Percentiles rank a stretch among this genome's conserved stretches.
Conservation (phyloP, 2,329 filamentous ascomycete genomes). For the Lecanicillium sp. region DNA sequence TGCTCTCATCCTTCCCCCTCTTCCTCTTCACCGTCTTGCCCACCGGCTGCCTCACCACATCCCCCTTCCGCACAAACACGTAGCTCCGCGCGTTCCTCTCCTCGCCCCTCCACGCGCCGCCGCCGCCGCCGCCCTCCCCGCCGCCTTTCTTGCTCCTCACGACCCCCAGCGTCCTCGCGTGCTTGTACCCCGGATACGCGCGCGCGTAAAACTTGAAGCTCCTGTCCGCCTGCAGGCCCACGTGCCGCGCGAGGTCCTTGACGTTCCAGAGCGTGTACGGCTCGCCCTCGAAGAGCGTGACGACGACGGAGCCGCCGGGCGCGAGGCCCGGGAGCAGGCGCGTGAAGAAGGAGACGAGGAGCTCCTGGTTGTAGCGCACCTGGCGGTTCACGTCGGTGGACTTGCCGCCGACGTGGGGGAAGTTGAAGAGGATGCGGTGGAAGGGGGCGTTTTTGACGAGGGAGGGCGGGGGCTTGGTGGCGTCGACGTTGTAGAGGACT, state of each 20-base stretch:
- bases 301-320: slow-evolving; percentile 58
- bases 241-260: slow-evolving; percentile 75
- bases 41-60: slow-evolving; percentile 27
- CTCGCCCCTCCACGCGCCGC: slow-evolving; percentile 35
- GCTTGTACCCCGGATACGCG: slow-evolving; percentile 67
- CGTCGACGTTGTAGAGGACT: slow-evolving; percentile 60
- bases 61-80: slow-evolving; percentile 56
- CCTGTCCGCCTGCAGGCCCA: slow-evolving; percentile 60
- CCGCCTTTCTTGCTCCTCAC: slow-evolving; percentile 44
- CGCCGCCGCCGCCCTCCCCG: slow-evolving; percentile 31
- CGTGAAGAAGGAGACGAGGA: slow-evolving; percentile 64
- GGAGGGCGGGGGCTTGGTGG: slow-evolving; percentile 50
- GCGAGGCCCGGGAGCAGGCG: slow-evolving; percentile 43
- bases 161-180: slow-evolving; percentile 67
- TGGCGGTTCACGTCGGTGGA: slow-evolving; percentile 91
- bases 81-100: slow-evolving; percentile 48
- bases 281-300: slow-evolving; percentile 88
- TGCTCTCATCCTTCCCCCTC: slow-evolving; percentile 26
- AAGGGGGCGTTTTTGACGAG: slow-evolving; percentile 42
- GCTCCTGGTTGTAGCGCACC: slow-evolving; percentile 82
- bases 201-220: slow-evolving; percentile 63
- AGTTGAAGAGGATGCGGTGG: slow-evolving; percentile 88
- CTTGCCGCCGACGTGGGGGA: slow-evolving; percentile 90
- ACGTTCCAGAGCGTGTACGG: slow-evolving; percentile 97
- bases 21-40: slow-evolving; percentile 28